phyloP scores from a whole-genome alignment of 371 early-diverging fungal genomes.

The Massospora cicadina region DNA sequence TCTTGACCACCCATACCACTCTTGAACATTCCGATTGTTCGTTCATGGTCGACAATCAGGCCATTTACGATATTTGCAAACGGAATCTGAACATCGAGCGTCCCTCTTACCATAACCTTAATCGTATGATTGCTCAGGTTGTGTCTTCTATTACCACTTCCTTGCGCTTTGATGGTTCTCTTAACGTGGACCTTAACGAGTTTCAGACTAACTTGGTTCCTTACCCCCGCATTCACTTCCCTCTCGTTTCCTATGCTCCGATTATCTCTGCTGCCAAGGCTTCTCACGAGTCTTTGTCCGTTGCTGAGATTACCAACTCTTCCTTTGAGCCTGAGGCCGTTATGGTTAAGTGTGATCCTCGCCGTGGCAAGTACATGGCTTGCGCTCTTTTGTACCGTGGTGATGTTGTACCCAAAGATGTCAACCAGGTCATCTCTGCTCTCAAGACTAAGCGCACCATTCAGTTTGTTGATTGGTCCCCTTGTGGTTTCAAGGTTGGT shows the following conservation, averaged over 20 bases:
- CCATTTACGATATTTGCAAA: conserved; percentile 97
- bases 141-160: conserved; percentile 99
- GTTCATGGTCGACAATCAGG: conserved; percentile 99
- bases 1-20: conserved; percentile 97
- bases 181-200: conserved; percentile 93
- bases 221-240: conserved; percentile 95
- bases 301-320: conserved; percentile 75
- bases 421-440: conserved; percentile 69
- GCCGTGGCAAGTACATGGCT: conserved; percentile 90
- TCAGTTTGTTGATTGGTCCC: conserved; percentile 98
- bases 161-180: conserved; percentile 91
- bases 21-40: conserved; percentile 97
- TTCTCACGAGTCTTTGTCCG: conserved; percentile 76
- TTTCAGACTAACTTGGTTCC: conserved; percentile 97
- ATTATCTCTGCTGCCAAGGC: conserved; percentile 82
- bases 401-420: conserved; percentile 73
- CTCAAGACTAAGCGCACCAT: conserved; percentile 81
- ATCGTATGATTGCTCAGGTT: conserved; percentile 98
- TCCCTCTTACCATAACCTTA: conserved; percentile 95
- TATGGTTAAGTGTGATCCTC: conserved; percentile 92
- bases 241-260: conserved; percentile 90
- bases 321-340: conserved; percentile 91
- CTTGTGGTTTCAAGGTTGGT: conserved; percentile 95
- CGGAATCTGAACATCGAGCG: conserved; percentile 95
- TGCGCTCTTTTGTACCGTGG: conserved; percentile 90